These are phyloP conservation scores for Diaporthe helianthi DNA, from an alignment of 2,329 filamentous ascomycete genomes.

Conservation along the genomic window DNA sequence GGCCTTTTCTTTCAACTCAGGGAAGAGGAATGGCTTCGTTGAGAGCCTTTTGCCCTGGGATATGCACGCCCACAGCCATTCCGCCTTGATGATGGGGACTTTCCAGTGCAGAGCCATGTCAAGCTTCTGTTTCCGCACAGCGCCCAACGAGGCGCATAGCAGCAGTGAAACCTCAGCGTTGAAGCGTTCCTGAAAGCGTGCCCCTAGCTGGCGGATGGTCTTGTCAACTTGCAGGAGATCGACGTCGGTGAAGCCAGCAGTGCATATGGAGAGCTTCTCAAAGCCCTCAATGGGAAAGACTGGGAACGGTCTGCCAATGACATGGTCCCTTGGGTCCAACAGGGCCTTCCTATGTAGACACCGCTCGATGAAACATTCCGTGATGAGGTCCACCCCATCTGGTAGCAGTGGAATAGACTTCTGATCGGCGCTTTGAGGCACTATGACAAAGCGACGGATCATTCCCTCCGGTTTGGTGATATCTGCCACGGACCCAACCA, in stretches of 20 bases:
- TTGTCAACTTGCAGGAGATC: constrained; percentile 87
- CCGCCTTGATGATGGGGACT: constrained; percentile 79
- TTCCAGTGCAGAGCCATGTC: constrained; percentile 76
- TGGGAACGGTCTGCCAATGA: constrained; percentile 79
- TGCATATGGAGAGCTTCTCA: constrained; percentile 73
- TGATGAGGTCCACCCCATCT: constrained; percentile 64
- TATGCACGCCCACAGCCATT: constrained; percentile 89
- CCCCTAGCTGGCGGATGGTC: constrained; percentile 77
- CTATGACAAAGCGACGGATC: constrained; percentile 56
- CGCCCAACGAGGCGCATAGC: constrained; percentile 68
- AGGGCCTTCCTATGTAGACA: constrained; percentile 79
- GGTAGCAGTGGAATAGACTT: constrained; percentile 51
- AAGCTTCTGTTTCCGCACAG: constrained; percentile 76
- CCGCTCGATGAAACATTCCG: constrained; percentile 92
- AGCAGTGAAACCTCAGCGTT: constrained; percentile 76
- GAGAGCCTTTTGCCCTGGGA: constrained; percentile 58
- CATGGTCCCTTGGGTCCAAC: constrained; percentile 69
- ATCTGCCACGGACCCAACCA: constrained; percentile 53
- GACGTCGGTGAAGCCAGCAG: constrained; percentile 82
- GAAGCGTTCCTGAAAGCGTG: constrained; percentile 80
- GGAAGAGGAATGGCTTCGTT: constrained; percentile 55
- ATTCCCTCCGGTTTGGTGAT: constrained; percentile 43
- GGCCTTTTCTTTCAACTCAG: constrained; percentile 49
- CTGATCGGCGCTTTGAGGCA: constrained; percentile 59
- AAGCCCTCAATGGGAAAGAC: constrained; percentile 75